phyloP scores from a whole-genome alignment of 805 yeast genomes.

The Wickerhamomyces ciferrii region DNA sequence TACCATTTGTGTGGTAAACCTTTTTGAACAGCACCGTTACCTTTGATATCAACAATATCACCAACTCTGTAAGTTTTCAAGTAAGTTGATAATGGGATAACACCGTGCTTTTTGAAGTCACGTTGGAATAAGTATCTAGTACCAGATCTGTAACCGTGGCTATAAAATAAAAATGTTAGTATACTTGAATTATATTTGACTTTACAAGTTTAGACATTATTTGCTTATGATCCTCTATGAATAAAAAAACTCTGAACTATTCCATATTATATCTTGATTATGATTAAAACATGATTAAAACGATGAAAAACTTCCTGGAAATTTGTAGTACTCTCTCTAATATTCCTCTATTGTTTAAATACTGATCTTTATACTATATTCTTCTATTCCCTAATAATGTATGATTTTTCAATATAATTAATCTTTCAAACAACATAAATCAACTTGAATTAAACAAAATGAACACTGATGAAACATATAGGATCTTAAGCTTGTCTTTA shows the following conservation, averaged over 20 bases:
- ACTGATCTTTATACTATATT: no score
- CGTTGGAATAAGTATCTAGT: constrained; percentile 99
- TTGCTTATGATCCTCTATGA: no score
- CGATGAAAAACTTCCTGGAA: no score
- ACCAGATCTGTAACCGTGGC: constrained; percentile 99
- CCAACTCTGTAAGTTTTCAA: constrained; percentile 98
- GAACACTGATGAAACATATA: not conserved
- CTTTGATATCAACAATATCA: constrained; percentile 99
- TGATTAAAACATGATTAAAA: no score
- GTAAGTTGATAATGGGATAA: constrained; percentile 92
- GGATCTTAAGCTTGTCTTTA: not conserved
- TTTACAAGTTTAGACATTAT: not conserved
- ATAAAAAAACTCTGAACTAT: no score
- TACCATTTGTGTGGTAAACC: constrained; percentile 99
- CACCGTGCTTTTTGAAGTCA: constrained; percentile 96
- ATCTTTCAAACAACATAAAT: not conserved
- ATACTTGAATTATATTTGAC: not conserved
- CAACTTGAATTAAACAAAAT: not conserved
- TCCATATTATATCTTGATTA: no score
- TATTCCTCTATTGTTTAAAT: no score
- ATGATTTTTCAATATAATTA: not conserved
- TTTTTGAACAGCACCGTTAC: constrained; percentile 98
- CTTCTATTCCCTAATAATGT: not conserved
- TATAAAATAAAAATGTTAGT: constrained; percentile 13
- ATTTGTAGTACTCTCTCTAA: no score